Percentiles rank a stretch among this genome's conserved stretches.
Conservation (phyloP, 371 early-diverging fungal species). For the Apophysomyces ossiformis region DNA sequence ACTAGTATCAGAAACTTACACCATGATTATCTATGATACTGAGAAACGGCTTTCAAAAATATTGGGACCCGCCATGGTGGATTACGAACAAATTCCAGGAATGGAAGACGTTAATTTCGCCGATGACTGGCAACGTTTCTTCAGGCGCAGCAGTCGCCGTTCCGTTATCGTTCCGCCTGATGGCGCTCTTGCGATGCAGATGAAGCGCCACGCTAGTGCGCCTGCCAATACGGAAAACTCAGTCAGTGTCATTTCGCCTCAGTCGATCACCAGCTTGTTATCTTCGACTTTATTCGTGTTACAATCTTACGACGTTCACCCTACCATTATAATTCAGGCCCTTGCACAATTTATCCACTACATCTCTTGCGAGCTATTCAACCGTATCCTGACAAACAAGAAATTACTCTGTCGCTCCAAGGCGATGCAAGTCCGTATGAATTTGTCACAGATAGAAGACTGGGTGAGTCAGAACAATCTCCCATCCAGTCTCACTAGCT, state of each 20-base stretch:
- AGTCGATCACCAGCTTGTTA: slow-evolving; percentile 64
- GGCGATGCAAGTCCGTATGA: slow-evolving; percentile 86
- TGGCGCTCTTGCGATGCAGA: slow-evolving; percentile 16
- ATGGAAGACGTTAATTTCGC: slow-evolving; percentile 67
- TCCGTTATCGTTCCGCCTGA: slow-evolving; percentile 21
- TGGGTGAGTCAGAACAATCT: slow-evolving; percentile 75
- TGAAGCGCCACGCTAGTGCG: slow-evolving; percentile 18
- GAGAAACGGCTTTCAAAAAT: slow-evolving; percentile 60
- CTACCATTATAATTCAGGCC: slow-evolving; percentile 52
- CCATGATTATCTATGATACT: slow-evolving; percentile 60
- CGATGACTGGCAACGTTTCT: slow-evolving; percentile 56
- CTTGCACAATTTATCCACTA: slow-evolving; percentile 77
- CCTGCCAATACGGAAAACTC: slow-evolving; percentile 8
- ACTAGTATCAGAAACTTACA: slow-evolving; percentile 70
- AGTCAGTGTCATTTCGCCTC: slow-evolving; percentile 48
- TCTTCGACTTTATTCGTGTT: slow-evolving; percentile 66
- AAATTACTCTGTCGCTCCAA: slow-evolving; percentile 79
- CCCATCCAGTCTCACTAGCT: slow-evolving; percentile 49
- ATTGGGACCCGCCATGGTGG: slow-evolving; percentile 69
- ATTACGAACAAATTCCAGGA: slow-evolving; percentile 70
- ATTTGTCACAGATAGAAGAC: slow-evolving; percentile 80
- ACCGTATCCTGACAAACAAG: slow-evolving; percentile 77
- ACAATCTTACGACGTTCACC: slow-evolving; percentile 68
- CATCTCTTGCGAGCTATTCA: slow-evolving; percentile 80
- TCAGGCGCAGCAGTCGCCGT: slow-evolving; percentile 30